Evolutionary conservation across 495 filamentous ascomycete genomes (phyloP).

Genomic region (Aspergillus carlsbadensis): DNA sequence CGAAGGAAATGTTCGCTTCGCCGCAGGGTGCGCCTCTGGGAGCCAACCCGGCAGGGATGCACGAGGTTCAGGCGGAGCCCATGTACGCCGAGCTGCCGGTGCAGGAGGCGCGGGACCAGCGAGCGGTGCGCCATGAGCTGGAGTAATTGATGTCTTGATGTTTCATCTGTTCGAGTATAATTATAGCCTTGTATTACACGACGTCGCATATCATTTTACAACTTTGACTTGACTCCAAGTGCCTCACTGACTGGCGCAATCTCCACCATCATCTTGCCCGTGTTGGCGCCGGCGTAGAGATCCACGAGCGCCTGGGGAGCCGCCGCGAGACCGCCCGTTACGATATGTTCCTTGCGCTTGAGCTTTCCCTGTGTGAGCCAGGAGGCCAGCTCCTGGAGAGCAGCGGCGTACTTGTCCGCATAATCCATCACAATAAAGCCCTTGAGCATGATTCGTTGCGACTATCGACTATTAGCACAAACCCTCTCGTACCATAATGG

Average conservation of each 20-base stretch:
- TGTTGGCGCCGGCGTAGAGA: constrained; percentile 52
- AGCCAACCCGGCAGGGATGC: not conserved
- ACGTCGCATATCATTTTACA: constrained; percentile 17
- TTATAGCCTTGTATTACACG: too few species aligned
- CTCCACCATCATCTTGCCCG: constrained; percentile 53
- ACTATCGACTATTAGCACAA: constrained; percentile 30
- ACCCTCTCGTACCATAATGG: not conserved
- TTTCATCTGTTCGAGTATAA: not conserved
- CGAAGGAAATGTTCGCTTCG: not conserved
- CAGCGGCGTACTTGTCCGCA: constrained; percentile 41
- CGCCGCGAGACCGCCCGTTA: constrained; percentile 49
- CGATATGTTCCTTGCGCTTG: constrained; percentile 55
- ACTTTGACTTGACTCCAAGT: constrained; percentile 28
- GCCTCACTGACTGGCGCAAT: constrained; percentile 38
- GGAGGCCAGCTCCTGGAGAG: constrained; percentile 44
- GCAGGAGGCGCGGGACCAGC: not conserved
- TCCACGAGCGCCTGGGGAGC: constrained; percentile 49
- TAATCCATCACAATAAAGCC: constrained; percentile 59
- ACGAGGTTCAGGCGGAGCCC: not conserved
- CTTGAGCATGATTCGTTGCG: constrained; percentile 52
- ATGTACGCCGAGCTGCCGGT: not conserved
- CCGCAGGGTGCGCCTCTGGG: not conserved
- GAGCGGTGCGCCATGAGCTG: constrained; percentile 6
- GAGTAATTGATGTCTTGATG: not conserved
- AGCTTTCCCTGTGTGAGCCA: constrained; percentile 56